Base-by-base conservation (phyloP, 2,329 filamentous ascomycete species). In the Stagonosporopsis cucurbitacearum region DNA sequence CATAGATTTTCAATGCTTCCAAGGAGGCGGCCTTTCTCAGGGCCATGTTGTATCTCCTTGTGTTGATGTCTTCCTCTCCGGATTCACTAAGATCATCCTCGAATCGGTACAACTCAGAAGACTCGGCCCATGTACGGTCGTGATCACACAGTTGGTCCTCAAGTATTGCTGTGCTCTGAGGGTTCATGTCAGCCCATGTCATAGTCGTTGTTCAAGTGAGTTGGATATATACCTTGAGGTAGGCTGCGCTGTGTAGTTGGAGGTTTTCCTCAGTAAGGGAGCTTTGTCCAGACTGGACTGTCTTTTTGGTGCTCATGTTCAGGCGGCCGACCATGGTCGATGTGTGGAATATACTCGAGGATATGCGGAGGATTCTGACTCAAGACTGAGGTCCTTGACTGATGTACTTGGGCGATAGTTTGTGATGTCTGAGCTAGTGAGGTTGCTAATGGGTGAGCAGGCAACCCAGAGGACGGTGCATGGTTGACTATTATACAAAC, bases 251-350 rank as follows among this genome's bases (percentile, higher is more conserved):
- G 50, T 75, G 71, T 37, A 68, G 51, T 43, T 65, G 62, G 26
- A 75, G 39, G 54, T 74, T 75, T 41, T 70, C 67, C 40, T 72
- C 68, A 1, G 72, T 73, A 35, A 75, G 59, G 32, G 40, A 52
- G 48, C 26, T 33, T 36, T 35, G 33, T 25, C 35, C 41, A 12
- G 49, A 33, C 44, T 56, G 56, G 47, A 43, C 37, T 22, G 47
- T 48, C 42, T 47, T 48, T 11, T 42, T 51, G 25, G 25, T 39
- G 30, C 51, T 54, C 23, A 54, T 50, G 45, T 40, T 58, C 25
- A 54, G 28, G 23, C 32, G 55, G 45, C 41, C 50, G 48, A 47
- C 55, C 20, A 50, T 50, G 51, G 57, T 65, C 36, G 52, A 44
- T 23, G 36, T 51, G 43, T 54, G 22, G 13, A 17, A 20, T 37